Base-by-base conservation (phyloP, 257 asterid species). In the Przewalskia tangutica region DNA sequence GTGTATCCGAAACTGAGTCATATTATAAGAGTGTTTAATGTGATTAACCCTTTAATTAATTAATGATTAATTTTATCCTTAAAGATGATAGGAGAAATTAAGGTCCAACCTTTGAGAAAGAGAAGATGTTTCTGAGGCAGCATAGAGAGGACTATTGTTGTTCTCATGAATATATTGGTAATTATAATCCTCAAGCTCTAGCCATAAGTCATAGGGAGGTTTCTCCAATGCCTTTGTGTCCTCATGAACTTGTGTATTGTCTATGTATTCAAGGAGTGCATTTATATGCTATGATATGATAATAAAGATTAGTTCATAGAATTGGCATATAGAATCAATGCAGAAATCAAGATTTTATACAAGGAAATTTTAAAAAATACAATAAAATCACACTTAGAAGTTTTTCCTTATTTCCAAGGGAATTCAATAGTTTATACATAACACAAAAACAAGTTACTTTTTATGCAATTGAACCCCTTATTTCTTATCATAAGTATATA, bases 101-200 rank as follows among this genome's bases (percentile, higher is more conserved):
- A 73, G 23, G 44, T 73, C 60, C 62, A 73, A 73, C 79, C 79
- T 48, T 73, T 73, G 79, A 73, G 79, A 20, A 73, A 48, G 34
- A 23, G 79, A 73, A 73, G 46, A 73, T 48, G 79, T 73, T 50
- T 73, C 79, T 48, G 79, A 73, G 42, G 60, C 13, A 73, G 60
- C 58, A 73, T 48, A 73, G 23, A 48, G 23, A 48, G 38, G 8
- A 73, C 14, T 23, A 48, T n/a, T 38, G 42, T 38, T 73, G 44
- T 48, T 50, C 0, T 50, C 60, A 48, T 20, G 40, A 23, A 23
- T 48, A 66, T 38, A 16, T 66, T 32, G 73, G 20, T 1, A 65
- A 65, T 36, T 14, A 18, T 71, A 20, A 46, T 73, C 79, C 50
- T 73, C 79, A 73, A 73, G 79, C 44, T 73, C 79, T 73, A 73